Conservation (phyloP, 371 early-diverging fungal genomes). For the Rhizopus arrhizus region DNA sequence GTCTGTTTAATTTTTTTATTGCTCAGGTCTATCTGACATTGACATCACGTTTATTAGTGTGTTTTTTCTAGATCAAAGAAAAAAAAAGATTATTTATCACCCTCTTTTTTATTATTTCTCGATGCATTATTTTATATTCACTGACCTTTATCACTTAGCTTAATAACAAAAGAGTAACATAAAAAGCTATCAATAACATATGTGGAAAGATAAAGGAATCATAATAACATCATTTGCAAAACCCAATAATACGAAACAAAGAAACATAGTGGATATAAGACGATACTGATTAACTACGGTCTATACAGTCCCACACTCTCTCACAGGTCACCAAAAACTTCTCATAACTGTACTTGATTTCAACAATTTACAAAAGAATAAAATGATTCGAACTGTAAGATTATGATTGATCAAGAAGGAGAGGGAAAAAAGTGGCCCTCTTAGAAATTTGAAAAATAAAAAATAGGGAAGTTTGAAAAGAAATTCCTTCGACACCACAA, state of each 20-base stretch:
- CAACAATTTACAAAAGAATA: conserved; percentile 4
- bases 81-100: conserved; percentile 6
- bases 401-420: conserved; percentile 7
- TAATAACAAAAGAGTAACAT: conserved; percentile 8
- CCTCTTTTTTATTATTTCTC: conserved; percentile 7
- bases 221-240: conserved; percentile 5
- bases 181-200: conserved; percentile 4
- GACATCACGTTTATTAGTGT: conserved; percentile 6
- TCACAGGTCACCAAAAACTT: conserved; percentile 5
- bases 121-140: conserved; percentile 5
- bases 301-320: conserved; percentile 4
- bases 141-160: conserved; percentile 1
- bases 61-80: conserved; percentile 5
- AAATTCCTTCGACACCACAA: conserved; percentile 3
- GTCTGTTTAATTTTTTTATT: conserved; percentile 7
- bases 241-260: conserved; percentile 7
- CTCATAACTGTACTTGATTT: conserved; percentile 6
- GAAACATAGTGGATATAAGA: conserved; percentile 4
- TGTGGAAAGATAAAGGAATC: conserved; percentile 5
- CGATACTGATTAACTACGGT: conserved; percentile 8
- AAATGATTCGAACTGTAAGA: conserved; percentile 7
- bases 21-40: conserved; percentile 9
- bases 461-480: conserved; percentile 4
- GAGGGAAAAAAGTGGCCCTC: conserved; percentile 1
- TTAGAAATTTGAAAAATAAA: conserved; percentile 4